phyloP scores from a whole-genome alignment of 2,329 filamentous ascomycete species.

The Aspergillus eucalypticola region DNA sequence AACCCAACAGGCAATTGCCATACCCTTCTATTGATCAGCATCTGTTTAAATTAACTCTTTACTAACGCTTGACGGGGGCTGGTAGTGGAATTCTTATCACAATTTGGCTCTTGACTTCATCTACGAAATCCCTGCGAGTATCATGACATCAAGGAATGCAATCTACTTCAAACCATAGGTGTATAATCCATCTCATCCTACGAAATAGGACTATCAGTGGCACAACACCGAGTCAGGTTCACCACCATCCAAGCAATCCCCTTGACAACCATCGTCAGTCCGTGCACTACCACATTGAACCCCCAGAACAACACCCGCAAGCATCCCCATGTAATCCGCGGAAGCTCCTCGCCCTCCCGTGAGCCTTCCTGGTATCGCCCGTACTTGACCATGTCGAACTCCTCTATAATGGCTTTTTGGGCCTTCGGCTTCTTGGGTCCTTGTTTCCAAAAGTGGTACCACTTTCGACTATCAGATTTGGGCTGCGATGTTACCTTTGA shows the following conservation, averaged over 20 bases:
- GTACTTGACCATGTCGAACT: slow-evolving; percentile 50
- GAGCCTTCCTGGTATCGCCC: slow-evolving; percentile 41
- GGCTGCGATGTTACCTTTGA: slow-evolving; percentile 32
- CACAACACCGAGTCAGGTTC: slow-evolving; percentile 34
- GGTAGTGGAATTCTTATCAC: too few relatives aligned
- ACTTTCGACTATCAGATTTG: slow-evolving; percentile 17
- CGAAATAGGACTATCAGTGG: too few relatives aligned
- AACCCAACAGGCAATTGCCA: too few relatives aligned
- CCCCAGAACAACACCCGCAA: slow-evolving; percentile 42
- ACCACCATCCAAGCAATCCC: slow-evolving; percentile 46
- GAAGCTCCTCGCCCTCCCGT: slow-evolving; percentile 43
- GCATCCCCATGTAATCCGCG: slow-evolving; percentile 35
- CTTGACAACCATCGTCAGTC: slow-evolving; percentile 41
- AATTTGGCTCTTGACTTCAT: too few relatives aligned
- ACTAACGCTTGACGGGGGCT: too few relatives aligned
- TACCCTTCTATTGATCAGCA: too few relatives aligned
- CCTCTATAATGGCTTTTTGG: slow-evolving; percentile 37
- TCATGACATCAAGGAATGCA: background rate
- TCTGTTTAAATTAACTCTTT: too few relatives aligned
- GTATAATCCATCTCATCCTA: too few relatives aligned
- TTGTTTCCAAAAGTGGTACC: slow-evolving; percentile 21
- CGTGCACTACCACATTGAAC: slow-evolving; percentile 40
- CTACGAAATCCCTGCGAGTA: too few relatives aligned
- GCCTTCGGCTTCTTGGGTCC: slow-evolving; percentile 20
- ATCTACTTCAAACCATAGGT: background rate